These are phyloP conservation scores for Aspergillus nomiae DNA, from an alignment of 2,329 filamentous ascomycete species.

Conservation along the genomic window DNA sequence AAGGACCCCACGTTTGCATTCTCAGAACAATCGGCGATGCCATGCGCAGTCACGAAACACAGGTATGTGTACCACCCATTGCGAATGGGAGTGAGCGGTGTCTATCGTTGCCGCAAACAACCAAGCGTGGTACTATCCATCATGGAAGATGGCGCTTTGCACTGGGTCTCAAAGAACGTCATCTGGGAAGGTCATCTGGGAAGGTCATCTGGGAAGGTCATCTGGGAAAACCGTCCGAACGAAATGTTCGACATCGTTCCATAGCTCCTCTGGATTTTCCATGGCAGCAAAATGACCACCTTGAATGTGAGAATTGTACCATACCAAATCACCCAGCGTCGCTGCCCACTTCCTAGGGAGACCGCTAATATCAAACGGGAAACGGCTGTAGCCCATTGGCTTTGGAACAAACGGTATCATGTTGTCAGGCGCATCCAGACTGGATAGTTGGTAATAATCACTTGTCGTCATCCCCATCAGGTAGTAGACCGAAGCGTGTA, in stretches of 20 bases:
- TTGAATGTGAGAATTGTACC: neutral
- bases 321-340: neutral
- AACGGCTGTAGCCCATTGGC: neutral
- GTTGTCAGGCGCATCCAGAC: neutral
- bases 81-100: neutral
- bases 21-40: neutral
- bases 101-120: neutral
- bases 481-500: neutral
- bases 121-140: neutral
- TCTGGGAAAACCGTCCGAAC: neutral
- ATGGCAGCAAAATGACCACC: constrained; percentile 1
- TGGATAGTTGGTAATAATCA: neutral
- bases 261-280: neutral
- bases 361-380: neutral
- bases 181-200: constrained; percentile 1
- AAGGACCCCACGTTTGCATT: too few relatives aligned
- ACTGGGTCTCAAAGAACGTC: neutral
- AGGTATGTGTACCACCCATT: neutral
- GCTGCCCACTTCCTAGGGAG: neutral
- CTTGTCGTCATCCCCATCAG: neutral
- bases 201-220: constrained; percentile 2
- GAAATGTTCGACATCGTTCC: neutral
- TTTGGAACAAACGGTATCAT: neutral
- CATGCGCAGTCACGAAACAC: neutral
- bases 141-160: neutral